Base-by-base conservation (phyloP, 176 grass and related monocot genomes). In the Tuctoria greenei region DNA sequence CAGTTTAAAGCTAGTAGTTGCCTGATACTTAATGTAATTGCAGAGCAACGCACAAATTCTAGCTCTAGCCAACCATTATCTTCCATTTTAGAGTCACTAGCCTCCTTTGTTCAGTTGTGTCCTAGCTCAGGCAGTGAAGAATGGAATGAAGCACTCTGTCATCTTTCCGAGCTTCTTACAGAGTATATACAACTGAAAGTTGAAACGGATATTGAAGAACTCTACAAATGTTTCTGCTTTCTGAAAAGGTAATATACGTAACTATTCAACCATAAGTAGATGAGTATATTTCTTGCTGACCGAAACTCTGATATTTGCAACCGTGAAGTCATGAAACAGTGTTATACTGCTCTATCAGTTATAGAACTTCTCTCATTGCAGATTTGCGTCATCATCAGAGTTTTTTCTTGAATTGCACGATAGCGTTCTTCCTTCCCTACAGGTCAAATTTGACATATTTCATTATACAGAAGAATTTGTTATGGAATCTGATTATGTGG, bases 211-310 rank as follows among this genome's bases (percentile, higher is more conserved):
- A 87, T 98, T 26, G 95, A 98, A 88, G 95, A 98, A 76, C 84
- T 98, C 59, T 83, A 98, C 52, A 90, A 73, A 80, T 98, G 95
- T 73, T 98, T 98, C 86, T 72, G 89, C 55, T 76, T 94, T 85
- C 44, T 98, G 72, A 94, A 92, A 88, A 91, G 95, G 95, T 98
- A 82, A 72, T 50, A 0, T 31, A 51, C 23, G 15, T 4, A 76
- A 16, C 14, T 9, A 40, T 28, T 67, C 25, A 40, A 67, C n/a
- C 46, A 50, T 68, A 11, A 44, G 52, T 66, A 61, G 18, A 86
- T 17, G 34, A 39, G 17, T 69, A 45, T 50, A 31, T 35, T 39
- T 38, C 10, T 67, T 60, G 50, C 39, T 10, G 65, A 83, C 52
- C 21, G 20, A n/a, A 46, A 63, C 71, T 40, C 28, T 27, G 14